Conservation (phyloP, 495 filamentous ascomycete species). For the Melanomma pulvis-pyrius region DNA sequence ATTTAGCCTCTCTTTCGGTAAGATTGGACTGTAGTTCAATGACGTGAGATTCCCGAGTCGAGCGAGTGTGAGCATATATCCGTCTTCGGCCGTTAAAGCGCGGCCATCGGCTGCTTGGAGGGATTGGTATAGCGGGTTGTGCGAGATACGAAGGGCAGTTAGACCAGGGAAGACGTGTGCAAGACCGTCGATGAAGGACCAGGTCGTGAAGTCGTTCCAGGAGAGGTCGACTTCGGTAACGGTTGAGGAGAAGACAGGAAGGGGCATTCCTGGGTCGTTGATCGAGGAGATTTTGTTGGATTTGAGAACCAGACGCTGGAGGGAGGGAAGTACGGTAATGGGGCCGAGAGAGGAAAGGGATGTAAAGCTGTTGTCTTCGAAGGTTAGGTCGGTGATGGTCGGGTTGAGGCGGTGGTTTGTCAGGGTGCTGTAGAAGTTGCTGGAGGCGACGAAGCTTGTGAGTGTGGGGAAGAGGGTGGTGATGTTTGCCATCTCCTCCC, state of each 20-base stretch:
- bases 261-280: slow-evolving; percentile 3
- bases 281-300: slow-evolving; percentile 51
- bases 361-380: slow-evolving; percentile 76
- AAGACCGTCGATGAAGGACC: slow-evolving; percentile 71
- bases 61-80: slow-evolving; percentile 85
- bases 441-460: slow-evolving; percentile 57
- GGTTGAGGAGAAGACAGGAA: slow-evolving; percentile 33
- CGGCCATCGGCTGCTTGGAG: slow-evolving; percentile 43
- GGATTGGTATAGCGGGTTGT: slow-evolving; percentile 76
- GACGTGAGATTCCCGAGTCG: slow-evolving; percentile 66
- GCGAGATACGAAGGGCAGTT: slow-evolving; percentile 70
- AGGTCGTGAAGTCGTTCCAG: slow-evolving; percentile 72
- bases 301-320: slow-evolving; percentile 56
- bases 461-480: slow-evolving; percentile 60
- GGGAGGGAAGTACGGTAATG: slow-evolving; percentile 54
- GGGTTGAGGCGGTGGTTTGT: slow-evolving; percentile 44
- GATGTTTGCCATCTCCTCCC: slow-evolving; percentile 62
- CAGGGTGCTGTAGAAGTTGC: slow-evolving; percentile 53
- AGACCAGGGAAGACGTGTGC: slow-evolving; percentile 69
- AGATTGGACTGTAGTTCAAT: slow-evolving; percentile 80
- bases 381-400: slow-evolving; percentile 60
- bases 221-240: slow-evolving; percentile 74
- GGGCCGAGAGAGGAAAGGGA: slow-evolving; percentile 57
- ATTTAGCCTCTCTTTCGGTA: slow-evolving; percentile 71
- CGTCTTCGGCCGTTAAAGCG: slow-evolving; percentile 66